These are phyloP conservation scores for Calonectria pseudoturangicola DNA, from an alignment of 2,329 filamentous ascomycete genomes.

Conservation along the genomic window DNA sequence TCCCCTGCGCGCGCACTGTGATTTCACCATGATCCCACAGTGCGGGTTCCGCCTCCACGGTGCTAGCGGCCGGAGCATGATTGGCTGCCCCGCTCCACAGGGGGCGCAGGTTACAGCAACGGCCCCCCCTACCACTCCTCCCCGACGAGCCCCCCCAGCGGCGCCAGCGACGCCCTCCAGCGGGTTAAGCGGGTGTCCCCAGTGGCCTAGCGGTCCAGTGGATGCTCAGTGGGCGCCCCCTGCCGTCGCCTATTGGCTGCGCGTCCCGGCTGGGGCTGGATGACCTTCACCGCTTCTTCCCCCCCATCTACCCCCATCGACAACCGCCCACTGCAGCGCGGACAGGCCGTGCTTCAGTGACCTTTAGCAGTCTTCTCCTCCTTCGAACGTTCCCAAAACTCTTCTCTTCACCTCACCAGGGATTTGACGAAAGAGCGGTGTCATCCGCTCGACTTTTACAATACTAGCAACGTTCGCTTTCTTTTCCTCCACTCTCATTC, in stretches of 20 bases:
- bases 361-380: slow-evolving; percentile 54
- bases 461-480: slow-evolving; percentile 58
- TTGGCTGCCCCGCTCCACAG: slow-evolving; percentile 48
- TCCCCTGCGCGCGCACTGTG: slow-evolving; percentile 30
- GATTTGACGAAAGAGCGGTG: slow-evolving; percentile 66
- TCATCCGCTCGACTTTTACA: slow-evolving; percentile 62
- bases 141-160: slow-evolving; percentile 33
- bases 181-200: slow-evolving; percentile 47
- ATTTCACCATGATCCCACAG: slow-evolving; percentile 28
- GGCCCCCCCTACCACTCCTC: slow-evolving; percentile 40
- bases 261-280: slow-evolving; percentile 58
- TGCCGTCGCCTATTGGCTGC: slow-evolving; percentile 60
- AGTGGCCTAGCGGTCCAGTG: slow-evolving; percentile 46
- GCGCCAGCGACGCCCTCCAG: slow-evolving; percentile 48
- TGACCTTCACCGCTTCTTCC: slow-evolving; percentile 63
- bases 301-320: slow-evolving; percentile 52
- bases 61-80: slow-evolving; percentile 37
- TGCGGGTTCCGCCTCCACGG: slow-evolving; percentile 17
- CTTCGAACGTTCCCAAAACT: slow-evolving; percentile 55
- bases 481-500: slow-evolving; percentile 57
- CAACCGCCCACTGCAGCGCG: slow-evolving; percentile 53
- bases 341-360: slow-evolving; percentile 51
- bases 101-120: slow-evolving; percentile 52
- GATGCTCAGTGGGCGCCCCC: slow-evolving; percentile 50
- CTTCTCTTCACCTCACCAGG: slow-evolving; percentile 55